phyloP scores from a whole-genome alignment of 1,284 basidiomycete species.

The Pseudozyma hubeiensis region DNA sequence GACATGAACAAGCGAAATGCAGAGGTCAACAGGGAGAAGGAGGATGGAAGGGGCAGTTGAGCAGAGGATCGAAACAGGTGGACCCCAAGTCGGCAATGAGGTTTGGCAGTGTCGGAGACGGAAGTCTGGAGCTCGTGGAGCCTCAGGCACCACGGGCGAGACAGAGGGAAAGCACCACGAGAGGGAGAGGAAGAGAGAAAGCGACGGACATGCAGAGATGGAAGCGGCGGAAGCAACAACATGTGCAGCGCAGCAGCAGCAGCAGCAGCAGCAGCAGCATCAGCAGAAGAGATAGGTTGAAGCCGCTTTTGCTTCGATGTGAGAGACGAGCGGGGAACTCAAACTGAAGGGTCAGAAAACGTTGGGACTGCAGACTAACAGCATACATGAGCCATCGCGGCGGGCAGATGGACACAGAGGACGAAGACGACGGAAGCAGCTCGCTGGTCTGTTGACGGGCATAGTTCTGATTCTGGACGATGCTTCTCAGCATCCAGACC shows the following conservation, averaged over 20 bases:
- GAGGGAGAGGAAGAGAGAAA: background rate
- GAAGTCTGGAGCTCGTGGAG: constrained; percentile 24
- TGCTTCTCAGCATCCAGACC: too few relatives aligned
- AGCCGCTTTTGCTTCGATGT: background rate
- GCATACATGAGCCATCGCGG: background rate
- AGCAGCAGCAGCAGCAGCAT: constrained; percentile 1
- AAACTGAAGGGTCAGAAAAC: constrained; percentile 4
- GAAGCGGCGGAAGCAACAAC: constrained; percentile 1
- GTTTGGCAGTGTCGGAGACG: constrained; percentile 37
- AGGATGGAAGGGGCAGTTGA: constrained; percentile 1
- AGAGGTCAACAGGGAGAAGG: background rate
- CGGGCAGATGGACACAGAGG: constrained; percentile 5
- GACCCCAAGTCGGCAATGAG: constrained; percentile 19
- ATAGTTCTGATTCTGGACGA: too few relatives aligned
- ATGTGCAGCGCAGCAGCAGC: background rate
- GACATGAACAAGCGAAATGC: background rate
- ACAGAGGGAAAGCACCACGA: background rate
- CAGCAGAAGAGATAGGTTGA: background rate
- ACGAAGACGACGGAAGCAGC: background rate
- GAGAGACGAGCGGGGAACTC: constrained; percentile 25
- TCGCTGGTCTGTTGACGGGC: too few relatives aligned
- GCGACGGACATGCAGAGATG: background rate
- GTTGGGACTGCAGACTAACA: constrained; percentile 12
- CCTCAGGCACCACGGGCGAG: constrained; percentile 9
- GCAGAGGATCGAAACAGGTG: constrained; percentile 16